Percentiles rank a stretch among this genome's conserved stretches.
These are phyloP conservation scores for Penicillium soppii DNA, from an alignment of 495 filamentous ascomycete genomes.

Conservation along the genomic window DNA sequence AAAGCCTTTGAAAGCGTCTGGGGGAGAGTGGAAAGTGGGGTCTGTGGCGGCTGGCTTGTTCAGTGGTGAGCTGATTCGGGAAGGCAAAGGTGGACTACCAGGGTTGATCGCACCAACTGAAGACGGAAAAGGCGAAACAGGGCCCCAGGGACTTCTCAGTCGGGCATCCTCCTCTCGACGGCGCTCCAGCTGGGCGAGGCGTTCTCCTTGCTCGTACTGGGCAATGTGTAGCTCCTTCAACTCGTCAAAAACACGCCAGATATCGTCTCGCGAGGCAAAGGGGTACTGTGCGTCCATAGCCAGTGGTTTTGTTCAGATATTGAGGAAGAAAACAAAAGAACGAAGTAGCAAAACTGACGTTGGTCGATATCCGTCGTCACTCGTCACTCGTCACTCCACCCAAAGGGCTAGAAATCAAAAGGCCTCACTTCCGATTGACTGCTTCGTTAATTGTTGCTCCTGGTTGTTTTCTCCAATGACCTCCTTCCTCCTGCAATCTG, in stretches of 20 bases:
- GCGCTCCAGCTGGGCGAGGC: slow-evolving; percentile 75
- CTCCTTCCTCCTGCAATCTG: slow-evolving; percentile 37
- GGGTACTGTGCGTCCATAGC: slow-evolving; percentile 65
- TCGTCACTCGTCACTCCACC: slow-evolving; percentile 1
- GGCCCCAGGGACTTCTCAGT: slow-evolving; percentile 82
- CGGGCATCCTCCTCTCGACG: slow-evolving; percentile 79
- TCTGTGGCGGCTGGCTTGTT: slow-evolving; percentile 47
- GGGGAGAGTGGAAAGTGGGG: slow-evolving; percentile 67
- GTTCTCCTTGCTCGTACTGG: slow-evolving; percentile 78
- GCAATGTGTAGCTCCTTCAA: slow-evolving; percentile 77
- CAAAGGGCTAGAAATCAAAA: neutral
- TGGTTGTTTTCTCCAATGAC: slow-evolving; percentile 12
- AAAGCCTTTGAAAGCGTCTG: slow-evolving; percentile 79
- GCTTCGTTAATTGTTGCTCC: neutral
- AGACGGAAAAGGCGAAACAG: slow-evolving; percentile 74
- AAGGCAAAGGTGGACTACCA: slow-evolving; percentile 49
- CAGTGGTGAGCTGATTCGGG: slow-evolving; percentile 1
- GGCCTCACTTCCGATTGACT: no score
- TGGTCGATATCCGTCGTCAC: neutral
- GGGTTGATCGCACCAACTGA: slow-evolving; percentile 71
- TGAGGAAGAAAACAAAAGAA: slow-evolving; percentile 3
- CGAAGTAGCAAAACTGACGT: neutral
- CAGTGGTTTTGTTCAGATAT: neutral
- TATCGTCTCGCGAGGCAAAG: slow-evolving; percentile 70
- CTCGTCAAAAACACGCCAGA: slow-evolving; percentile 85